phyloP scores from a whole-genome alignment of 2,329 filamentous ascomycete genomes.

The Fusarium verticillioides region DNA sequence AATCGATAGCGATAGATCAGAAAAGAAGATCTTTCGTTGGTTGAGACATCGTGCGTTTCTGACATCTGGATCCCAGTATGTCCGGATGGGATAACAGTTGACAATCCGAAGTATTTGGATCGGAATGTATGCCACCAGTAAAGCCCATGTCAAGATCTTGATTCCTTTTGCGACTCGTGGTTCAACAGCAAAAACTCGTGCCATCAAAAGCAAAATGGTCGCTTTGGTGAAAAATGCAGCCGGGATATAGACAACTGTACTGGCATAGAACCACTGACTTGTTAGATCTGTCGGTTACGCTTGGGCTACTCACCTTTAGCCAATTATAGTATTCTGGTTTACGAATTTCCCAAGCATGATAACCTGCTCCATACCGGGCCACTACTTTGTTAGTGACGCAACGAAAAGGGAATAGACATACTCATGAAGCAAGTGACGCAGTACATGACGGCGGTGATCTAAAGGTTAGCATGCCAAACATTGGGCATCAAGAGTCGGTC shows the following conservation, averaged over 20 bases:
- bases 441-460: slow-evolving; percentile 22
- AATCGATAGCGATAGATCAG: slow-evolving; percentile 25
- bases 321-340: slow-evolving; percentile 32
- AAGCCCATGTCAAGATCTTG: slow-evolving; percentile 29
- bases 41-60: slow-evolving; percentile 49
- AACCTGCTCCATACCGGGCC: slow-evolving; percentile 33
- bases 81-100: slow-evolving; percentile 54
- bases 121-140: slow-evolving; percentile 30
- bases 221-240: slow-evolving; percentile 40
- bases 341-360: slow-evolving; percentile 38
- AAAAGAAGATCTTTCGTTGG: slow-evolving; percentile 45
- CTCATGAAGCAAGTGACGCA: slow-evolving; percentile 27
- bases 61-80: slow-evolving; percentile 51
- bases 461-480: neutral
- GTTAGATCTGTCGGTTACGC: neutral
- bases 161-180: slow-evolving; percentile 26
- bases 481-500: neutral
- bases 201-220: slow-evolving; percentile 37
- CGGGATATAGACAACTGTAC: slow-evolving; percentile 33
- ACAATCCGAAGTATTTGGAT: slow-evolving; percentile 53
- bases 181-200: slow-evolving; percentile 37
- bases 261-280: slow-evolving; percentile 38
- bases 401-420: neutral
- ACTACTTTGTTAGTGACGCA: slow-evolving; percentile 21
- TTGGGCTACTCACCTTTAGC: slow-evolving; percentile 22